These are phyloP conservation scores for Fusarium armeniacum DNA, from an alignment of 2,329 filamentous ascomycete species.

Conservation along the genomic window DNA sequence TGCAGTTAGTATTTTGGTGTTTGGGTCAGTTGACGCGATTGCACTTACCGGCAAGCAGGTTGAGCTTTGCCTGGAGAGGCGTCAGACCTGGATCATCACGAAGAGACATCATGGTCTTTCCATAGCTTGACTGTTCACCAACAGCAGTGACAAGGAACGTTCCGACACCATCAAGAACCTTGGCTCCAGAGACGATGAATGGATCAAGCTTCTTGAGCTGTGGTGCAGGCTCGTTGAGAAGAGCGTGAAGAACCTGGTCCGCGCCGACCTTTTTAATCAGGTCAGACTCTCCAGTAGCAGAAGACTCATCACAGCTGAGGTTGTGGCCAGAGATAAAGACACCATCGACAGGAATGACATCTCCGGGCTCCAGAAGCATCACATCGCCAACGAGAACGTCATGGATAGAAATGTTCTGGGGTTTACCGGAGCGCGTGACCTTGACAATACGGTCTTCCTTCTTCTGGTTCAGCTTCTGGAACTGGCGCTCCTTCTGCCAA, in stretches of 20 bases:
- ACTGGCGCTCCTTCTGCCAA: conserved; percentile 76
- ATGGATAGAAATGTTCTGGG: conserved; percentile 72
- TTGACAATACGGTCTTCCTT: conserved; percentile 76
- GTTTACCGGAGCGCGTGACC: conserved; percentile 75
- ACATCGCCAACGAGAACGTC: conserved; percentile 79
- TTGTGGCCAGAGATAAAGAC: conserved; percentile 71
- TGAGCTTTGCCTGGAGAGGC: conserved; percentile 68
- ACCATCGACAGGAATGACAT: conserved; percentile 78
- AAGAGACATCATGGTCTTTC: conserved; percentile 69
- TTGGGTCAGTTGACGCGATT: rapidly evolving
- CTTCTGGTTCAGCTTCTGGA: conserved; percentile 72
- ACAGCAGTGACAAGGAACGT: conserved; percentile 68
- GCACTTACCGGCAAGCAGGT: conserved; percentile 43
- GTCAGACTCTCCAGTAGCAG: conserved; percentile 80
- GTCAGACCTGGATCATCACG: conserved; percentile 65
- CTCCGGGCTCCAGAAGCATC: conserved; percentile 76
- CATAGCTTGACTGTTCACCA: conserved; percentile 66
- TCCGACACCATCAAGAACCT: conserved; percentile 68
- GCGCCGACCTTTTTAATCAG: conserved; percentile 75
- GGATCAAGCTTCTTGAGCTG: conserved; percentile 69
- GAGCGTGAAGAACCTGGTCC: conserved; percentile 69
- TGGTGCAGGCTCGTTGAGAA: conserved; percentile 61
- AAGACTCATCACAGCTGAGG: conserved; percentile 77
- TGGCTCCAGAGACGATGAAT: conserved; percentile 71
- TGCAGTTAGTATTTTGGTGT: neutral